These are phyloP conservation scores for Backusella psychrophila DNA, from an alignment of 192 early-diverging fungal genomes.

Conservation along the genomic window DNA sequence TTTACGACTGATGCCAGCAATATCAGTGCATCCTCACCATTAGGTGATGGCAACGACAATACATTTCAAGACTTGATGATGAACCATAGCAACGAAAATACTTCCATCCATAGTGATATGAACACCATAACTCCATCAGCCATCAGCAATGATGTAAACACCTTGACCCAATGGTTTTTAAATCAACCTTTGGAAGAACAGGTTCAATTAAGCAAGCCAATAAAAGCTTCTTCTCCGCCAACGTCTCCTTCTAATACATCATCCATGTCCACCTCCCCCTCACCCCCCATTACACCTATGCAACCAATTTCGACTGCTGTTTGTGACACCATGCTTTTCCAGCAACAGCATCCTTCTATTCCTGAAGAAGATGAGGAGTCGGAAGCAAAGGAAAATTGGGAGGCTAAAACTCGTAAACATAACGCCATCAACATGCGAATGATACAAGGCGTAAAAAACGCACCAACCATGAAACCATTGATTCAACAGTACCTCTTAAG, in stretches of 20 bases:
- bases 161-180: neutral
- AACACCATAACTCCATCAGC: slow-evolving; percentile 12
- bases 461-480: slow-evolving; percentile 6
- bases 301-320: neutral
- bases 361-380: slow-evolving; percentile 14
- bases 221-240: neutral
- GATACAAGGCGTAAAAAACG: slow-evolving; percentile 4
- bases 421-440: slow-evolving; percentile 2
- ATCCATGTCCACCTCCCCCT: neutral
- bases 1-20: neutral
- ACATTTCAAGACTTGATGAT: neutral
- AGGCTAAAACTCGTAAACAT: slow-evolving; percentile 6
- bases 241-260: slow-evolving; percentile 1
- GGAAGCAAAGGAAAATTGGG: neutral
- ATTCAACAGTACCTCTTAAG: slow-evolving; percentile 22
- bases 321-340: neutral
- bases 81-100: neutral
- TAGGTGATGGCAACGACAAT: neutral
- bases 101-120: neutral
- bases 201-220: neutral
- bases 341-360: slow-evolving; percentile 13
- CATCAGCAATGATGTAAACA: neutral
- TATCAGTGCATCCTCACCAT: neutral
- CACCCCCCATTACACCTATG: slow-evolving; percentile 12
- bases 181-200: neutral